Conservation (phyloP, 805 yeast species). For the Candida suzukii region DNA sequence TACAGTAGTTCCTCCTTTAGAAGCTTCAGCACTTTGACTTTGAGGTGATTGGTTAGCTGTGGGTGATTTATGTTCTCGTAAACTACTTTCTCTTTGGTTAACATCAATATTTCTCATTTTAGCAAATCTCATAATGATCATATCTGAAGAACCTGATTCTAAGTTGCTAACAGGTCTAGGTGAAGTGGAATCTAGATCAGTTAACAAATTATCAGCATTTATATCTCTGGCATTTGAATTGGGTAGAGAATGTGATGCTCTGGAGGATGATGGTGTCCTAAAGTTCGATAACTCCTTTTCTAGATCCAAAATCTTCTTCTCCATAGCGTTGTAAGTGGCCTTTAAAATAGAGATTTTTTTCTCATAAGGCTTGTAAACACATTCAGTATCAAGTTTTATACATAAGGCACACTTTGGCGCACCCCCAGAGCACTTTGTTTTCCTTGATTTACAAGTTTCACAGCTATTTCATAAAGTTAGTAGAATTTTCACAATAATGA, state of each 20-base stretch:
- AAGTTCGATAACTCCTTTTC: constrained; percentile 6
- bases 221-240: not conserved
- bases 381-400: constrained; percentile 3
- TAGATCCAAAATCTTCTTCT: constrained; percentile 2
- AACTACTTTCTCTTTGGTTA: not conserved
- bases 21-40: not conserved
- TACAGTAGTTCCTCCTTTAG: constrained; percentile 4
- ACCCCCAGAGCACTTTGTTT: constrained; percentile 19
- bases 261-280: not conserved
- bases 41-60: not conserved
- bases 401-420: constrained; percentile 16
- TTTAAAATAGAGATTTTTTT: constrained; percentile 13
- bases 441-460: constrained; percentile 14
- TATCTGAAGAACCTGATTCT: constrained; percentile 10
- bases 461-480: constrained; percentile 6
- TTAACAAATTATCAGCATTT: not conserved
- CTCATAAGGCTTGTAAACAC: constrained; percentile 17
- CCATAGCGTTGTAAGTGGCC: constrained; percentile 15
- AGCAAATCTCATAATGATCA: constrained; percentile 10
- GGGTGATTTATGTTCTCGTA: not conserved
- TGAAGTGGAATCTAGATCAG: not conserved
- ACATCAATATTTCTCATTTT: constrained; percentile 3
- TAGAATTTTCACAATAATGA: not conserved
- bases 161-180: not conserved
- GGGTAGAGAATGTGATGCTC: not conserved